Base-by-base conservation (phyloP, 306 rosid species). In the Rosa multiflora region DNA sequence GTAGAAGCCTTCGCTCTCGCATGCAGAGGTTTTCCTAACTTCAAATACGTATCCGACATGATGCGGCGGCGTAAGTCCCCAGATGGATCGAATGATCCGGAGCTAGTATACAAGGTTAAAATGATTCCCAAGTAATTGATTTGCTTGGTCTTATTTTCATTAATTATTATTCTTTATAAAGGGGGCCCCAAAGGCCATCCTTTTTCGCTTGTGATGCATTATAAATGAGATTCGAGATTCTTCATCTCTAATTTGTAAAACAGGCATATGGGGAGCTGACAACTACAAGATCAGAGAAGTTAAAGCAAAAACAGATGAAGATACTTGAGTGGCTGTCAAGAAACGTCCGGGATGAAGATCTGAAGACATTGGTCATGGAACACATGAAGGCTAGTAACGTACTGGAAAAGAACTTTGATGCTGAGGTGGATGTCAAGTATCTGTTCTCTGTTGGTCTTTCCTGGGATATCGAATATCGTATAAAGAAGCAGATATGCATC, bases 401-500 rank as follows among this genome's bases (percentile, higher is more conserved):
- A 1, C 9, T 77, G 72, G 21, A 20, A 6, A 39, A 43, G 35
- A 71, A 81, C 26, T 76, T 35, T 35, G 79, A 80, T 29, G 70
- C 61, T 10, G 76, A 78, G 15, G 70, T 63, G 42, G 42, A 63
- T 32, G 32, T 11, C 91, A 84, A 3, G 13, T 13, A 26, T 63
- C 2, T 63, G 13, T 29, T 29, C 43, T 29, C 69, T 35, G 11
- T 32, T 14, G 51, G 14, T 21, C 35, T 23, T 63, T 4, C 68
- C 17, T 5, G 11, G 1, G 64, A 58, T n/a, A 23, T 5, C 15
- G 6, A 62, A 29, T 32, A 62, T 23, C 18, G 11, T 2, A 62
- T 32, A 29, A 62, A 62, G 68, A 2, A 23, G 18, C 14, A 26
- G 11, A 14, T 29, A 8, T 32, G 68, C 40, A 29, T 29, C 6